Percentiles rank a stretch among this genome's conserved stretches.
These are phyloP conservation scores for Xanthoparmelia taractica DNA, from an alignment of 495 filamentous ascomycete genomes.

Conservation along the genomic window DNA sequence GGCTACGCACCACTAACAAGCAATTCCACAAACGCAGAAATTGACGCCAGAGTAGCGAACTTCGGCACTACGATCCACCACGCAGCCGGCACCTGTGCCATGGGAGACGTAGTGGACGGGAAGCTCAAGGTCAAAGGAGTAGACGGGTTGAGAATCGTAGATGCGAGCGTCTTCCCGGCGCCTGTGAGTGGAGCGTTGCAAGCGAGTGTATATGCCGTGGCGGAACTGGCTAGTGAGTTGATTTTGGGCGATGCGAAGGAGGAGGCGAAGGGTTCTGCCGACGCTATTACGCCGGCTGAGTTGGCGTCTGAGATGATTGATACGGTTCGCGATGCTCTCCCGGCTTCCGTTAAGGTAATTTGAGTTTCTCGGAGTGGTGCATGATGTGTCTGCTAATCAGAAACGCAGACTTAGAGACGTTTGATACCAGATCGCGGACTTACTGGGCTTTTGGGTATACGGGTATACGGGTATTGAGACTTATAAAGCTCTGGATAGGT, in stretches of 20 bases:
- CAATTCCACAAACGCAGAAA: not conserved
- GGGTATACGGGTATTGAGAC: not conserved
- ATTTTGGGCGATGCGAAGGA: constrained; percentile 5
- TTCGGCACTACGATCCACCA: constrained; percentile 20
- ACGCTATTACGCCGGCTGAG: not conserved
- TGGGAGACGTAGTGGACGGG: constrained; percentile 18
- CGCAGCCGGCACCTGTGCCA: constrained; percentile 33
- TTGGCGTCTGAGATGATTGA: not conserved
- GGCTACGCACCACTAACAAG: constrained; percentile 3
- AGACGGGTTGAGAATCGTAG: constrained; percentile 32
- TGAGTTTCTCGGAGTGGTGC: no score
- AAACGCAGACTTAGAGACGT: not conserved
- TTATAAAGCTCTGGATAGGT: not conserved
- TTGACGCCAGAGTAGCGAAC: constrained; percentile 7
- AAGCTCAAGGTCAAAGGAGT: constrained; percentile 35
- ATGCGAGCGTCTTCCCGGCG: constrained; percentile 37
- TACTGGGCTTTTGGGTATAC: no score
- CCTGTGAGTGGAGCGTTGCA: constrained; percentile 32
- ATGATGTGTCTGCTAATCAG: not conserved
- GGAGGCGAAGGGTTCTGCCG: not conserved
- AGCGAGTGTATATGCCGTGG: constrained; percentile 33
- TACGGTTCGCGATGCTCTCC: not conserved
- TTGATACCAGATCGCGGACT: not conserved
- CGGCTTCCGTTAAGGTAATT: not conserved
- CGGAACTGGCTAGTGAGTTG: constrained; percentile 32